A percentile compares a stretch with the other conserved stretches of the same genome.
Evolutionary conservation across 208 protist species (phyloP).

Genomic region (Trypanosoma avium): DNA sequence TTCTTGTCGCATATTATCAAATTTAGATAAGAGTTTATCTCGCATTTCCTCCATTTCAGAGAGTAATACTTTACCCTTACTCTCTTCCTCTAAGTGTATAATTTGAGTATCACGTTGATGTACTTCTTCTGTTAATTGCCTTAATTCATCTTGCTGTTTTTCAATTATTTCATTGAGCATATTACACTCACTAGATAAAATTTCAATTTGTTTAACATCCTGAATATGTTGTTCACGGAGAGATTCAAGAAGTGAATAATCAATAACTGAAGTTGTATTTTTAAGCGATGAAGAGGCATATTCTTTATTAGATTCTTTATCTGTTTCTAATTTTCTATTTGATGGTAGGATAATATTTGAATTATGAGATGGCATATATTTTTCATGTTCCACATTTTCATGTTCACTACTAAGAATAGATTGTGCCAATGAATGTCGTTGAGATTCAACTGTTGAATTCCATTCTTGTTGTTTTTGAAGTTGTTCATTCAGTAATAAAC

Average conservation of each 20-base stretch:
- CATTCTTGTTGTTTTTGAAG: conserved; percentile 12
- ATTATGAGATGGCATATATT: too few species aligned
- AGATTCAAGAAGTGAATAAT: conserved; percentile 9
- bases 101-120: neutral
- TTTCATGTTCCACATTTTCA: too few species aligned
- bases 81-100: neutral
- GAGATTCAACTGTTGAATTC: neutral
- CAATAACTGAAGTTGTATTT: neutral
- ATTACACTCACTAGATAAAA: neutral
- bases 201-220: conserved; percentile 4
- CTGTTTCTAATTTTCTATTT: neutral
- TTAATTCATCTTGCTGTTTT: conserved; percentile 5
- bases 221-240: conserved; percentile 10
- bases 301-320: neutral
- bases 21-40: neutral
- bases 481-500: conserved; percentile 24
- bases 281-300: neutral
- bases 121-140: neutral
- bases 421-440: neutral
- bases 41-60: neutral
- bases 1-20: neutral
- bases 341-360: neutral
- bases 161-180: conserved; percentile 2
- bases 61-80: neutral
- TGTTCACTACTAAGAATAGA: too few species aligned